phyloP scores from a whole-genome alignment of 2,329 filamentous ascomycete genomes.

The Xylariaceae sp. region DNA sequence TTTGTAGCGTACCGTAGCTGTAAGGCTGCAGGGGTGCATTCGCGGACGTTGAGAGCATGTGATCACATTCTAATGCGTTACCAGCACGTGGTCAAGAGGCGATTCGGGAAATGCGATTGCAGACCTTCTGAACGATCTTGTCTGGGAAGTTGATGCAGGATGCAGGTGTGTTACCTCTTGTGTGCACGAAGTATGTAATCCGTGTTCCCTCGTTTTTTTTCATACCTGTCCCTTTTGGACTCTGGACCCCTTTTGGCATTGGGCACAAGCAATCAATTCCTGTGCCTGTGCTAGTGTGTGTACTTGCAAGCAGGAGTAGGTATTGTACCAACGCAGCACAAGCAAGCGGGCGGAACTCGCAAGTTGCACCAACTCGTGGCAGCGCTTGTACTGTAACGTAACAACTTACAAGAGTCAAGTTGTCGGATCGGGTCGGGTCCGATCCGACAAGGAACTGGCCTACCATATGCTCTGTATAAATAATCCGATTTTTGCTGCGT shows the following conservation, averaged over 20 bases:
- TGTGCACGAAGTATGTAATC: too few species aligned
- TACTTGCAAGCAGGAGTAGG: not conserved
- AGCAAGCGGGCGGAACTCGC: not conserved
- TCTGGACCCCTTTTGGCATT: too few species aligned
- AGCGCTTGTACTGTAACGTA: not conserved
- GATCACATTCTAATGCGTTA: conserved; percentile 16
- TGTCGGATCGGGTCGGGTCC: conserved; percentile 4
- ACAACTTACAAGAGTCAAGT: not conserved
- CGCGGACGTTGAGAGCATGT: conserved; percentile 14
- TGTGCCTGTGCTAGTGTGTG: not conserved
- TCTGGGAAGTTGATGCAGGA: not conserved
- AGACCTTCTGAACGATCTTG: not conserved
- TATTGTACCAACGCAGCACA: not conserved
- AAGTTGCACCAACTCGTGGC: not conserved
- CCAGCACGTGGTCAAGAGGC: conserved; percentile 14
- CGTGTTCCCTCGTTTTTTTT: too few species aligned
- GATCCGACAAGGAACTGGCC: not conserved
- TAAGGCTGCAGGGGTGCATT: conserved; percentile 25
- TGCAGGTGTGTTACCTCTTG: not conserved
- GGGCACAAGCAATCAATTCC: too few species aligned
- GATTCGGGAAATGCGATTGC: not conserved
- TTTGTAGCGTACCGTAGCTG: not conserved
- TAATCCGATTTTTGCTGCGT: not conserved
- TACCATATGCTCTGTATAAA: not conserved
- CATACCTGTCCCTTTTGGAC: too few species aligned